A percentile compares a stretch with the other conserved stretches of the same genome.
These are phyloP conservation scores for Phaeotremella skinneri DNA, from an alignment of 768 basidiomycete species.

Conservation along the genomic window DNA sequence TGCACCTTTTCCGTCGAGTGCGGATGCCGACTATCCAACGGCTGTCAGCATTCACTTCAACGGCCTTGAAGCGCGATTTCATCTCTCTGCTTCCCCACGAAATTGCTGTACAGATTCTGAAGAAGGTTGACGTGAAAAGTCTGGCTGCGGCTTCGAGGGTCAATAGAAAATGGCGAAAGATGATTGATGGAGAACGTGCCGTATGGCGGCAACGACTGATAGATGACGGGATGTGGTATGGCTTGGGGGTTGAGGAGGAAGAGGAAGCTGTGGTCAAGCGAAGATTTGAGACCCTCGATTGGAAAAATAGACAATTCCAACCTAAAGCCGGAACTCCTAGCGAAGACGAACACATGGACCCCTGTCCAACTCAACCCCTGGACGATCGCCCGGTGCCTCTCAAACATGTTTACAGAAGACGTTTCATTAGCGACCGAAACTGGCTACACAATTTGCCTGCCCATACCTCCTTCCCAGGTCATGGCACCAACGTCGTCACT, in stretches of 20 bases:
- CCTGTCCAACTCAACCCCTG: constrained; percentile 51
- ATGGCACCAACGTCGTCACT: constrained; percentile 79
- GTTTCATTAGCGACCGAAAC: constrained; percentile 71
- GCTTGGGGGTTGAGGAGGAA: constrained; percentile 74
- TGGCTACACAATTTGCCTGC: constrained; percentile 67
- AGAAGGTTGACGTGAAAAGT: constrained; percentile 74
- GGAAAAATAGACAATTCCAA: constrained; percentile 7
- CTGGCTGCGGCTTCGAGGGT: constrained; percentile 86
- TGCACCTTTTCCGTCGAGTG: constrained; percentile 87
- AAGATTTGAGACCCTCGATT: constrained; percentile 36
- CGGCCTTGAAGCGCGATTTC: constrained; percentile 91
- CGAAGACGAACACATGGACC: constrained; percentile 55
- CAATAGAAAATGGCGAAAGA: constrained; percentile 81
- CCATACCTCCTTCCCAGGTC: constrained; percentile 78
- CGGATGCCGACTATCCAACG: constrained; percentile 87
- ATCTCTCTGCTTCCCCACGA: constrained; percentile 87
- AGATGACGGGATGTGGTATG: constrained; percentile 83
- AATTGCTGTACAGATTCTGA: constrained; percentile 82
- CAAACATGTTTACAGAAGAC: constrained; percentile 88
- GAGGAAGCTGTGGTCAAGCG: constrained; percentile 72
- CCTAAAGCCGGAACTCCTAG: constrained; percentile 21
- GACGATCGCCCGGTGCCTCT: constrained; percentile 45
- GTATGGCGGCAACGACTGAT: constrained; percentile 86
- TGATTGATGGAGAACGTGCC: constrained; percentile 84
- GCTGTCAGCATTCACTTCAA: constrained; percentile 80